phyloP scores from a whole-genome alignment of 768 basidiomycete genomes.

The Tylopilus sp. region DNA sequence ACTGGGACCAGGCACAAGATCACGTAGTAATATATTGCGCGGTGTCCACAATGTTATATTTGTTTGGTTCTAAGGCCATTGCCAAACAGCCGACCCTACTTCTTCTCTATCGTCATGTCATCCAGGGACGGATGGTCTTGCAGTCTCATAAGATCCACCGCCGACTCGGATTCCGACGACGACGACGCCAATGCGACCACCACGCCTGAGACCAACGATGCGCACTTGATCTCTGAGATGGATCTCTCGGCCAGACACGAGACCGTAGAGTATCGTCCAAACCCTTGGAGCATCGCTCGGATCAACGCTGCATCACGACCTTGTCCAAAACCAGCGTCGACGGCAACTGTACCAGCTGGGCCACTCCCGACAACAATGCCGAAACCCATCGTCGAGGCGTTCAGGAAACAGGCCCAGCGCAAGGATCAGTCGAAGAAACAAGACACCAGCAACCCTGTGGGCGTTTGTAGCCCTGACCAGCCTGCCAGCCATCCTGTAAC shows the following conservation, averaged over 20 bases:
- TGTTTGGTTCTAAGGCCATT: neutral
- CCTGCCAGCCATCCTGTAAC: neutral
- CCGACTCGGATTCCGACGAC: conserved; percentile 11
- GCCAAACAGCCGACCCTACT: conserved; percentile 5
- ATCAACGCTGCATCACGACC: conserved; percentile 64
- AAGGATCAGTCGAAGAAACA: neutral
- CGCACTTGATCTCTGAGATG: conserved; percentile 42
- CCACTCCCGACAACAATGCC: conserved; percentile 6
- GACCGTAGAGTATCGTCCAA: conserved; percentile 61
- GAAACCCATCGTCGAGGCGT: conserved; percentile 43
- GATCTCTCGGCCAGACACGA: conserved; percentile 63
- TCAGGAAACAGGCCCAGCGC: conserved; percentile 40
- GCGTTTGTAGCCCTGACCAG: neutral
- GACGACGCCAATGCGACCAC: neutral
- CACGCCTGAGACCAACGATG: conserved; percentile 19
- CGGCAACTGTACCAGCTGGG: neutral
- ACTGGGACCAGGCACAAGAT: no score
- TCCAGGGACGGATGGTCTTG: neutral
- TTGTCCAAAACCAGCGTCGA: neutral
- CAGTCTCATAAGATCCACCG: conserved; percentile 20
- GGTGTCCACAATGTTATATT: neutral
- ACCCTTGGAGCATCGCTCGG: conserved; percentile 79
- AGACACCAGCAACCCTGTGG: neutral
- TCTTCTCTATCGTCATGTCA: neutral
- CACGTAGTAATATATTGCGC: no score